These are phyloP conservation scores for Phlyctochytrium planicorne DNA, from an alignment of 192 early-diverging fungal genomes.

Conservation along the genomic window DNA sequence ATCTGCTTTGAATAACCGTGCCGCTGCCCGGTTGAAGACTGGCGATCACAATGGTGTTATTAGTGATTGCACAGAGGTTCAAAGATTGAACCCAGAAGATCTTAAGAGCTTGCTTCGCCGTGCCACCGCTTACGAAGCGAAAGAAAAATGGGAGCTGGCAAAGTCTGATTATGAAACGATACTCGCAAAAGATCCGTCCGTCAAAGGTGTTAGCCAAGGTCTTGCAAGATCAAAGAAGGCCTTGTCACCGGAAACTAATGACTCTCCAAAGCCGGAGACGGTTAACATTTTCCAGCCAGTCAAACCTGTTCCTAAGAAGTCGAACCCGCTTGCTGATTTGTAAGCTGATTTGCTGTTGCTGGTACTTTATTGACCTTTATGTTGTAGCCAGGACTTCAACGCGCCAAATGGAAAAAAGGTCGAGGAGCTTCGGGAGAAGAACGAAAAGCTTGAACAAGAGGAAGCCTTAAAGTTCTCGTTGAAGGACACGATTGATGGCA, in stretches of 20 bases:
- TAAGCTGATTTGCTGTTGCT: constrained; percentile 8
- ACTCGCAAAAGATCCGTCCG: constrained; percentile 28
- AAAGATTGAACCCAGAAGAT: constrained; percentile 56
- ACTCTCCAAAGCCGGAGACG: constrained; percentile 7
- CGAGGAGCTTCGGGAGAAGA: constrained; percentile 70
- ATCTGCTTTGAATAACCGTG: constrained; percentile 81
- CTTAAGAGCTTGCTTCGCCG: constrained; percentile 75
- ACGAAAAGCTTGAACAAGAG: constrained; percentile 66
- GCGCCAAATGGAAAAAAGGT: constrained; percentile 58
- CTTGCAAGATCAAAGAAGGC: constrained; percentile 58
- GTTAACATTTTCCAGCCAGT: background rate
- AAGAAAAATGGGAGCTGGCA: constrained; percentile 80
- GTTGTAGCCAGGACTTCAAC: constrained; percentile 1
- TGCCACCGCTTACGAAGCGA: constrained; percentile 75
- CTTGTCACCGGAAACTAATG: constrained; percentile 24
- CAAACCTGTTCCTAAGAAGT: constrained; percentile 9
- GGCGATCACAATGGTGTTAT: constrained; percentile 75
- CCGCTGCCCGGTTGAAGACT: constrained; percentile 74
- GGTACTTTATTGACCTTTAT: constrained; percentile 1
- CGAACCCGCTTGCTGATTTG: constrained; percentile 13
- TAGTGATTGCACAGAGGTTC: constrained; percentile 64
- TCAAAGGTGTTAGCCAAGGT: constrained; percentile 45
- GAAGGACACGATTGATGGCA: constrained; percentile 76
- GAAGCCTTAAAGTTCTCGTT: constrained; percentile 73
- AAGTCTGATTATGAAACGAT: constrained; percentile 42